Evolutionary conservation across 1,139 yeast species (phyloP), one percentile per base, ranked within the genome.

Genomic region (Candida sanyaensis): DNA sequence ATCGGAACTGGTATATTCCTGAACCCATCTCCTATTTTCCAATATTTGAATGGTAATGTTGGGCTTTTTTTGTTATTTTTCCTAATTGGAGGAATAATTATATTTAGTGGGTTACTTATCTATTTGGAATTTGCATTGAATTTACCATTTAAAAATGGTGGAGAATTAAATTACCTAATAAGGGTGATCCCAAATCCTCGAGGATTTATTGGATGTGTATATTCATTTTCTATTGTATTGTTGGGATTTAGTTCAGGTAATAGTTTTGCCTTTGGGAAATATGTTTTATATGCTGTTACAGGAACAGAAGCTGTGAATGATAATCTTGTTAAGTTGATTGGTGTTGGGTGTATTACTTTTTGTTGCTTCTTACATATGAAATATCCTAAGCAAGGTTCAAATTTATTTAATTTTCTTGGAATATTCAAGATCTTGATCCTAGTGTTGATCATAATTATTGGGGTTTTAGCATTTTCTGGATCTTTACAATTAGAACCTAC

Each of bases 1-100:
- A 70, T 77, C 5, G 82, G 82, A 0, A 77, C 82, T 0, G 82
- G 81, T 1, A 75, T 77, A 27, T 77, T 75, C 56, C 72, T 72
- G 62, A 77, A 78, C 12, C 82, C 82, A 0, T 68, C 80, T 1
- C 69, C 77, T 40, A 75, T 77, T 21, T 74, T 73, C 52, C 69
- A 70, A 44, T 73, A 73, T 49, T 63, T 75, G 41, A 64, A 70
- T 39, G 81, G 81, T 1, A 73, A 73, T 41, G 72, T 75, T 5
- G 73, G 75, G 0, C 55, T 73, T 2, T 74, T 71, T 41, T 58
- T 77, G 12, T 43, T 56, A 3, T 56, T 77, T n/a, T 77, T 79
- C 73, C 46, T 72, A 0, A 27, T 74, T 1, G 81, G 81, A 5
- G 80, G 80, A 11, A 46, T 76, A 11, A 68, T 77, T 24, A 70